A percentile compares a stretch with the other conserved stretches of the same genome.
Evolutionary conservation across 1,284 basidiomycete species (phyloP).

Genomic region (Amylostereum chailletii): DNA sequence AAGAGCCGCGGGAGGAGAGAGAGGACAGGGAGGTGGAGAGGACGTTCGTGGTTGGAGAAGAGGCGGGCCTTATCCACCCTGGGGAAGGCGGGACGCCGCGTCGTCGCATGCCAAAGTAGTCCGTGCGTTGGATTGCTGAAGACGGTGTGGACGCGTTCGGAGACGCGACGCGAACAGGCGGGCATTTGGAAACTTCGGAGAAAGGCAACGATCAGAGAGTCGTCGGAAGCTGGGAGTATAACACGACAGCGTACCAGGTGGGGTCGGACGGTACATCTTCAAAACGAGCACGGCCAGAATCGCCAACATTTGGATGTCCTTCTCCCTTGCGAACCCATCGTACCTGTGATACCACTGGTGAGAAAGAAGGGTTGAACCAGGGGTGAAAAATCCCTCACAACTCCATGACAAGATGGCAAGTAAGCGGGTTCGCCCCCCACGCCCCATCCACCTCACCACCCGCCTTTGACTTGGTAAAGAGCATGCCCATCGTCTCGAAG

Average conservation of each 20-base stretch:
- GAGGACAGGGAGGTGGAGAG: slow-evolving; percentile 31
- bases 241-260: slow-evolving; percentile 16
- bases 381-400: slow-evolving; percentile 17
- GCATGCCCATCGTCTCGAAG: slow-evolving; percentile 53
- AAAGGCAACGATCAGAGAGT: not conserved
- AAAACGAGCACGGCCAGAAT: slow-evolving; percentile 68
- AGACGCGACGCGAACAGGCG: slow-evolving; percentile 2
- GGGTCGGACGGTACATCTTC: slow-evolving; percentile 24
- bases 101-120: no score
- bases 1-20: slow-evolving; percentile 57
- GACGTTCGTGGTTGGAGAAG: slow-evolving; percentile 25
- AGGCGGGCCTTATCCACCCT: slow-evolving; percentile 27
- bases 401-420: slow-evolving; percentile 14
- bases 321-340: slow-evolving; percentile 48
- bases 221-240: not conserved
- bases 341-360: slow-evolving; percentile 37
- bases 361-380: not conserved
- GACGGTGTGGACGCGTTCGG: not conserved
- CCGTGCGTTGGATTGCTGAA: no score
- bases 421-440: slow-evolving; percentile 10
- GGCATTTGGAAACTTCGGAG: not conserved
- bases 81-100: slow-evolving; percentile 22
- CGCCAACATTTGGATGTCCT: slow-evolving; percentile 78
- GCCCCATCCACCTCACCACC: not conserved
- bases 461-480: slow-evolving; percentile 30